These are phyloP conservation scores for Aegilops tauschii DNA, from an alignment of 176 grass and related monocot species.

Conservation along the genomic window DNA sequence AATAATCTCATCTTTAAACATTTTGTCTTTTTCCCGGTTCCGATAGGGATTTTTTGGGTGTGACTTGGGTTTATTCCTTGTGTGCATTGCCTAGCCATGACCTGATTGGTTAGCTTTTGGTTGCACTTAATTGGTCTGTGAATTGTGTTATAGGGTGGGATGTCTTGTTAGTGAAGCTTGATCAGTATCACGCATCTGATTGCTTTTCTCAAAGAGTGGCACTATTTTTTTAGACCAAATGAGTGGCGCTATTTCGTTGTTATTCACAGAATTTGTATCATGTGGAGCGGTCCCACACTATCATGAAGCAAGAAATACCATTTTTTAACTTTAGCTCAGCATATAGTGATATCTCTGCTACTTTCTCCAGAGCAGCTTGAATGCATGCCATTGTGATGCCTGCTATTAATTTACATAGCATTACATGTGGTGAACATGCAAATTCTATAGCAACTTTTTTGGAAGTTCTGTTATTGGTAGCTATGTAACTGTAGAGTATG, in stretches of 20 bases:
- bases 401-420: conserved; percentile 13
- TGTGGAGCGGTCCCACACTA: not conserved
- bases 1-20: not conserved
- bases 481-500: not conserved
- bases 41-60: not conserved
- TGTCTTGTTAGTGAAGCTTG: conserved; percentile 17
- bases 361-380: conserved; percentile 10
- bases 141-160: not conserved
- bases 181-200: not conserved
- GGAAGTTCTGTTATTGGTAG: conserved; percentile 19
- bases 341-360: not conserved
- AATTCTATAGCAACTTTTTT: not conserved
- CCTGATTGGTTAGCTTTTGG: not conserved
- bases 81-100: not conserved
- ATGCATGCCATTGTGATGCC: not conserved
- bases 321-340: not conserved
- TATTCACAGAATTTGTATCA: not conserved
- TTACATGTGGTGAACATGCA: not conserved
- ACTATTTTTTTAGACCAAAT: not conserved
- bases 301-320: not conserved
- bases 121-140: not conserved
- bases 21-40: not conserved
- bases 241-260: conserved; percentile 9
- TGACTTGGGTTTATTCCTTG: not conserved
- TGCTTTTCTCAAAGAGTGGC: not conserved